Evolutionary conservation across 2,329 filamentous ascomycete genomes (phyloP).

Genomic region (Coniella vitis): DNA sequence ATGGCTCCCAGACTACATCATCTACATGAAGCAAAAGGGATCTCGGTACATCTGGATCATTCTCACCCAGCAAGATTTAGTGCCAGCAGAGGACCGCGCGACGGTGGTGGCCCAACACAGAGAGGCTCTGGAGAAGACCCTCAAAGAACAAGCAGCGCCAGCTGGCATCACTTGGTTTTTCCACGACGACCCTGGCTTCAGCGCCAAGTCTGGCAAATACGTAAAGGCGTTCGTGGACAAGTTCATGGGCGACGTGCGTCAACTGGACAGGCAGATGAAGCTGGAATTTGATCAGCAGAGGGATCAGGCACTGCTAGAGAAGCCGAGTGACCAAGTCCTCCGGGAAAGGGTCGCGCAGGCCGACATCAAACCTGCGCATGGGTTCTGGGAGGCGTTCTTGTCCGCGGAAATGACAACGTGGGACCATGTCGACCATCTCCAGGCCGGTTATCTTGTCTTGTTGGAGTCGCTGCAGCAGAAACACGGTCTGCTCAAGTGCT

Average conservation of each 20-base stretch:
- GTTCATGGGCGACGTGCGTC: neutral
- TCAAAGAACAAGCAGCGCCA: slow-evolving; percentile 7
- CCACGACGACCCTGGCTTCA: slow-evolving; percentile 21
- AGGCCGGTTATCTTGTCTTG: slow-evolving; percentile 27
- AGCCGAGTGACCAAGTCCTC: slow-evolving; percentile 2
- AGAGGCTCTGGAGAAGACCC: slow-evolving; percentile 9
- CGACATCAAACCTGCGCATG: slow-evolving; percentile 4
- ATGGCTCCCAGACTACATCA: neutral
- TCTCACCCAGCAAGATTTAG: slow-evolving; percentile 27
- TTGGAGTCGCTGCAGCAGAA: slow-evolving; percentile 22
- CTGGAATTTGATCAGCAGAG: neutral
- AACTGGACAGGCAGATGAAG: neutral
- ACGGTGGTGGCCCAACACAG: slow-evolving; percentile 15
- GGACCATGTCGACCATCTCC: slow-evolving; percentile 29
- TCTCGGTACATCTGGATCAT: slow-evolving; percentile 23
- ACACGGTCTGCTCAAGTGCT: slow-evolving; percentile 22
- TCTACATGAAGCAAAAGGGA: neutral
- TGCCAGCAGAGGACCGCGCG: slow-evolving; percentile 16
- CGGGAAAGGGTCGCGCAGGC: slow-evolving; percentile 3
- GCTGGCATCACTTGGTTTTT: slow-evolving; percentile 16
- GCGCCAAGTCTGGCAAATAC: slow-evolving; percentile 2
- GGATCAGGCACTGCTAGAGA: neutral
- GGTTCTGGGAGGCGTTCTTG: slow-evolving; percentile 25
- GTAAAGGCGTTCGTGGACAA: neutral
- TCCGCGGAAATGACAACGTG: slow-evolving; percentile 23